Conservation (phyloP, 441 rosid species). For the Pelargonium cotyledonis region DNA sequence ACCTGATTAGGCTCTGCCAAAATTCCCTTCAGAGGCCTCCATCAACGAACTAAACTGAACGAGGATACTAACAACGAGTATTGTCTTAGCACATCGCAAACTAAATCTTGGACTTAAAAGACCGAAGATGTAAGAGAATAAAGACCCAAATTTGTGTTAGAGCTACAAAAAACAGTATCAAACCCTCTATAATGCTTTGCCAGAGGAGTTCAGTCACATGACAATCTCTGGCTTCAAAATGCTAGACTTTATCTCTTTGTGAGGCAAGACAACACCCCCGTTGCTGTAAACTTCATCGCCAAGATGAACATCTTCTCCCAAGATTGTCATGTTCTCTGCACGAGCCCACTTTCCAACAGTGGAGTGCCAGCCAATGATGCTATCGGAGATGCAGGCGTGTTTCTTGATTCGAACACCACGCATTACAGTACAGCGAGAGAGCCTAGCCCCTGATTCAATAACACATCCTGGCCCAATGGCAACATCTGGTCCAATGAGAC, state of each 20-base stretch:
- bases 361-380: slow-evolving; percentile 4
- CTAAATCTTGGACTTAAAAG: too few relatives aligned
- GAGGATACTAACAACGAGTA: too few relatives aligned
- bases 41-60: too few relatives aligned
- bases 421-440: neutral
- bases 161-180: too few relatives aligned
- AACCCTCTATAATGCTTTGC: too few relatives aligned
- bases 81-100: too few relatives aligned
- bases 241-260: neutral
- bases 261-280: neutral
- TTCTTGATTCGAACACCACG: slow-evolving; percentile 2
- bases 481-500: slow-evolving; percentile 1
- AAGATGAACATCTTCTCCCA: neutral
- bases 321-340: neutral
- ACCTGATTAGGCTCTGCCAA: too few relatives aligned
- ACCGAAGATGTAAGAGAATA: too few relatives aligned
- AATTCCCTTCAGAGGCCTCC: too few relatives aligned
- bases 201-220: neutral
- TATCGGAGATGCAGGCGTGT: neutral
- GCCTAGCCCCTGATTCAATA: neutral
- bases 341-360: neutral
- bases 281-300: slow-evolving; percentile 2
- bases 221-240: slow-evolving; percentile 6
- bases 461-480: slow-evolving; percentile 1
- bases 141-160: too few relatives aligned